These are phyloP conservation scores for Alliaria petiolata DNA, from an alignment of 345 rosid species.

Conservation along the genomic window DNA sequence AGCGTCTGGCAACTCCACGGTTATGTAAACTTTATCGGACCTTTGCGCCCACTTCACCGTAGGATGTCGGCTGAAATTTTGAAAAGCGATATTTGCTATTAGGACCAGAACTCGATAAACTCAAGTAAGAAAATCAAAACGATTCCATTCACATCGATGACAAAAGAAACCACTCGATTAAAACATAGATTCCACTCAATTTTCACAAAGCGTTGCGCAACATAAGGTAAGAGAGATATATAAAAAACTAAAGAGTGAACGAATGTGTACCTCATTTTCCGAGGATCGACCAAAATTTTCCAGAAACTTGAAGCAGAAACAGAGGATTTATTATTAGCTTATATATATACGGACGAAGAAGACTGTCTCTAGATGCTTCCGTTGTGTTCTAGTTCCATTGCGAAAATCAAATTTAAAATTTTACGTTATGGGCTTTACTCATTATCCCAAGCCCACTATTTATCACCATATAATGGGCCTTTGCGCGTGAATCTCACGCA, in stretches of 20 bases:
- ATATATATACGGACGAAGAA: neutral
- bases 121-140: neutral
- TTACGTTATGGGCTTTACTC: neutral
- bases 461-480: neutral
- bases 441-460: neutral
- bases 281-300: neutral
- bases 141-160: no score
- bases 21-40: slow-evolving; percentile 45
- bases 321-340: neutral
- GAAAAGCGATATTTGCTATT: neutral
- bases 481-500: slow-evolving; percentile 6
- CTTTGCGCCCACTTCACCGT: slow-evolving; percentile 62
- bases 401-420: neutral
- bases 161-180: no score
- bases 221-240: neutral
- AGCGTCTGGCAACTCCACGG: slow-evolving; percentile 52
- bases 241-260: neutral
- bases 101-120: neutral
- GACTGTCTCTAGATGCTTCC: slow-evolving; percentile 5
- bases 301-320: neutral
- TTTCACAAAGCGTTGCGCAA: no score
- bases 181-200: no score
- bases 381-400: slow-evolving; percentile 6
- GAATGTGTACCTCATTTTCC: slow-evolving; percentile 17
- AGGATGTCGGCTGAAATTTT: slow-evolving; percentile 46